phyloP scores from a whole-genome alignment of 2,329 filamentous ascomycete species.

The Zarea fungicola region DNA sequence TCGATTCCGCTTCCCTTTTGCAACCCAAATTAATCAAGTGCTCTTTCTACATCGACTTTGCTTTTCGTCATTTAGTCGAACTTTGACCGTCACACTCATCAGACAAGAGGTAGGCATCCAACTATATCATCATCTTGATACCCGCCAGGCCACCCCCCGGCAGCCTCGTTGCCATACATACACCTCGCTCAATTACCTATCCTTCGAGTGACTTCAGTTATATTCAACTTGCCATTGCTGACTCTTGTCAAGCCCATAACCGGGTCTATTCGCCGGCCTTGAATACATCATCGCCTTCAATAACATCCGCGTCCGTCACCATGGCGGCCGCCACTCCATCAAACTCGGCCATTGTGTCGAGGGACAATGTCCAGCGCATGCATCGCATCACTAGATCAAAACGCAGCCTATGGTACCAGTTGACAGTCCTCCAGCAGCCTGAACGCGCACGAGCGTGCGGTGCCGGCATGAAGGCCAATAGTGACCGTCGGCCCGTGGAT shows the following conservation, averaged over 20 bases:
- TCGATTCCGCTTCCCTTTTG: not conserved
- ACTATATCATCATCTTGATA: not conserved
- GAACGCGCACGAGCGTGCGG: slow-evolving; percentile 92
- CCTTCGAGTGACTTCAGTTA: not conserved
- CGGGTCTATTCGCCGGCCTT: not conserved
- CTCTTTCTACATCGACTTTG: not conserved
- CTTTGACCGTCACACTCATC: not conserved
- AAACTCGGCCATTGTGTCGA: slow-evolving; percentile 23
- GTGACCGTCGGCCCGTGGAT: slow-evolving; percentile 84
- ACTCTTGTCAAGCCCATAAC: slow-evolving; percentile 1
- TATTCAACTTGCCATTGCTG: not conserved
- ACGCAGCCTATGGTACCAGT: slow-evolving; percentile 70
- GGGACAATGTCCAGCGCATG: slow-evolving; percentile 41
- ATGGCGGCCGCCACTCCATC: slow-evolving; percentile 27
- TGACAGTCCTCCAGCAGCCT: slow-evolving; percentile 89
- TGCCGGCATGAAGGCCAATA: slow-evolving; percentile 71
- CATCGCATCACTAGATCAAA: slow-evolving; percentile 61
- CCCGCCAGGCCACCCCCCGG: not conserved
- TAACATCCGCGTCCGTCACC: not conserved
- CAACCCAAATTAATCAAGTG: not conserved
- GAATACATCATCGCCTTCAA: not conserved
- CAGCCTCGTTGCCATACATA: not conserved
- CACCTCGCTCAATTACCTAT: not conserved
- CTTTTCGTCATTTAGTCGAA: not conserved
- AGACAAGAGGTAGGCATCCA: not conserved